Evolutionary conservation across 176 grass and related monocot genomes (phyloP), one percentile per base, ranked within the genome.

Genomic region (Thinopyrum elongatum): DNA sequence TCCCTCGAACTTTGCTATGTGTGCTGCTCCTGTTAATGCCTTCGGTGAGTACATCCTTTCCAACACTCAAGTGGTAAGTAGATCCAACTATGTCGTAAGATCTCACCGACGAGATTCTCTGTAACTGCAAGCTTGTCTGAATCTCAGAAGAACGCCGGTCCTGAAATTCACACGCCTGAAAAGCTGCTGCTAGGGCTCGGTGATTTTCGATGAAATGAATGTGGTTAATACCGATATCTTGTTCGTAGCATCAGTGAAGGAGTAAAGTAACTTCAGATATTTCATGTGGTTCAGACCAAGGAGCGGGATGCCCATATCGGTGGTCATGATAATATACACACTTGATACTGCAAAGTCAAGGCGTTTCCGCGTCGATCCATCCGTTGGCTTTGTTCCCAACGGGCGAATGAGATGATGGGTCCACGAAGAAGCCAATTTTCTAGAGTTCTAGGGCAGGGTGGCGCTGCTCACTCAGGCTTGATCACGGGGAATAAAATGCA

Each of bases 71-170:
- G 15, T 2, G 28, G 27, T 10, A 13, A 35, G 6, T 49, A 33
- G 27, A 67, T 69, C 28, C 12, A 53, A 53, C 44, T 15, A 47
- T 47, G 49, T 53, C 17, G 16, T 69, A 35, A 23, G 55, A 41
- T 84, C 64, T 67, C 75, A 31, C 58, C 42, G 33, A 39, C 8
- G 33, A 61, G 82, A 85, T 76, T 81, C 82, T 71, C 31, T 67
- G 9, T 23, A 73, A 8, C 42, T 81, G 26, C 62, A 31, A 16
- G 53, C 17, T 58, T 60, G 46, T 44, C 34, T 38, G 21, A 7
- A 34, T 17, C 5, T 11, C 16, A 8, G 55, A 27, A n/a, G 27
- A 27, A 16, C 58, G 5, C 44, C 31, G 41, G 41, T 12, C 41
- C 38, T 31, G 17, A 36, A 82, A 77, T 53, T n/a, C 63, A 41